These are phyloP conservation scores for Trichoderma lentiforme DNA, from an alignment of 2,329 filamentous ascomycete genomes.

Conservation along the genomic window DNA sequence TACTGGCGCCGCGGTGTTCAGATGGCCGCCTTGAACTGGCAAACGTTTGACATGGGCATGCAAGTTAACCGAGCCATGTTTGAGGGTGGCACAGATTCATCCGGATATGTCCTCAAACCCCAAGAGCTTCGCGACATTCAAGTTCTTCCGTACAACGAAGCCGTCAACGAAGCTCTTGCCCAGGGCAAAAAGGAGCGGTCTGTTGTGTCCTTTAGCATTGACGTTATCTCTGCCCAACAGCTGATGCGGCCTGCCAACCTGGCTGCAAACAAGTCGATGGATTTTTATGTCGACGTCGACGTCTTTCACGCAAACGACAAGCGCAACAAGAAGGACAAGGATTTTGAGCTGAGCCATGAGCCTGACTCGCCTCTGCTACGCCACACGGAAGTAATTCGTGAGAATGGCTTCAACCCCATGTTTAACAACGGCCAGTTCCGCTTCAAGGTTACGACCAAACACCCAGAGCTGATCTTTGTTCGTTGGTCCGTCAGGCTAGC, in stretches of 20 bases:
- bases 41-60: constrained; percentile 93
- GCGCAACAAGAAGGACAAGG: constrained; percentile 76
- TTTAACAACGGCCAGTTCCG: constrained; percentile 73
- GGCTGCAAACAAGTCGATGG: constrained; percentile 70
- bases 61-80: constrained; percentile 99
- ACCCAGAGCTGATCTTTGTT: constrained; percentile 89
- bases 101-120: constrained; percentile 92
- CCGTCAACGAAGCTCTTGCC: constrained; percentile 47
- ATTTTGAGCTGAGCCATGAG: constrained; percentile 49
- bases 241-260: constrained; percentile 78
- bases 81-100: constrained; percentile 77
- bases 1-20: constrained; percentile 96
- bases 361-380: constrained; percentile 65
- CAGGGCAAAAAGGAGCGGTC: constrained; percentile 72
- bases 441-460: constrained; percentile 86
- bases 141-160: constrained; percentile 47
- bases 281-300: constrained; percentile 93
- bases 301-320: constrained; percentile 94
- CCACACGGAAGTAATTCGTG: constrained; percentile 74
- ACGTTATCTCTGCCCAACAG: constrained; percentile 91
- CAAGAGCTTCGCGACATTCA: constrained; percentile 74
- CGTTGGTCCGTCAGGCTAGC: constrained; percentile 91
- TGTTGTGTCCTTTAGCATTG: constrained; percentile 78
- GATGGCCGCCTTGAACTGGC: constrained; percentile 98
- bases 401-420: constrained; percentile 90